phyloP scores from a whole-genome alignment of 495 filamentous ascomycete species.

The Penicillium pulvis region DNA sequence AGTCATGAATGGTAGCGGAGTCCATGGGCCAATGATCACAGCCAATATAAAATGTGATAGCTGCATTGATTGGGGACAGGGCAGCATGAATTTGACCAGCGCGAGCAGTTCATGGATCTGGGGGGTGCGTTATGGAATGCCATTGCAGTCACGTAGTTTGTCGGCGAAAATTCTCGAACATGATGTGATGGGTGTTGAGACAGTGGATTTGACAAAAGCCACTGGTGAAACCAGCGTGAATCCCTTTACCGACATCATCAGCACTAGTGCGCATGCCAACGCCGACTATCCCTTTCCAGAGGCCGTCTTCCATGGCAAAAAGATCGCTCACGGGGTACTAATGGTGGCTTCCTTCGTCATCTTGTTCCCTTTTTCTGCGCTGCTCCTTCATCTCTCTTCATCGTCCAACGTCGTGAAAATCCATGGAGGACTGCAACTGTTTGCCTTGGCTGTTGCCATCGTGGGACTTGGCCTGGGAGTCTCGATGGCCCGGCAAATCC shows the following conservation, averaged over 20 bases:
- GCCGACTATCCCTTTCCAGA: conserved; percentile 13
- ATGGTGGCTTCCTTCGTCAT: conserved; percentile 45
- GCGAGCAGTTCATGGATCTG: conserved; percentile 64
- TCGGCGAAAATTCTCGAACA: conserved; percentile 60
- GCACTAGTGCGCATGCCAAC: background rate
- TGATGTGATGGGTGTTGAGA: conserved; percentile 32
- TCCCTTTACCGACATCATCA: conserved; percentile 49
- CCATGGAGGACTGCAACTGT: conserved; percentile 61
- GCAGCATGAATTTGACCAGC: conserved; percentile 44
- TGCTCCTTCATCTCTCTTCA: conserved; percentile 46
- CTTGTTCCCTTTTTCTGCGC: conserved; percentile 56
- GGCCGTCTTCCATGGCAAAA: conserved; percentile 22
- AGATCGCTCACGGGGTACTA: conserved; percentile 46
- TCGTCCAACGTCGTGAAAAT: conserved; percentile 36
- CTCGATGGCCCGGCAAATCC: conserved; percentile 39
- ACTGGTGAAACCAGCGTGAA: conserved; percentile 43
- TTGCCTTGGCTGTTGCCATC: conserved; percentile 57
- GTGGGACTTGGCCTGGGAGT: conserved; percentile 66
- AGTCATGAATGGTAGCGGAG: conserved; percentile 63
- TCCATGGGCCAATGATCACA: conserved; percentile 54
- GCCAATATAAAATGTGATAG: conserved; percentile 64
- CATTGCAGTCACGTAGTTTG: conserved; percentile 55
- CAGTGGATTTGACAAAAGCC: conserved; percentile 21
- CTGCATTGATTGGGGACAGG: conserved; percentile 59
- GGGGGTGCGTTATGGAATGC: conserved; percentile 58